Conservation (phyloP, 495 filamentous ascomycete genomes). For the Podospora pseudocomata region DNA sequence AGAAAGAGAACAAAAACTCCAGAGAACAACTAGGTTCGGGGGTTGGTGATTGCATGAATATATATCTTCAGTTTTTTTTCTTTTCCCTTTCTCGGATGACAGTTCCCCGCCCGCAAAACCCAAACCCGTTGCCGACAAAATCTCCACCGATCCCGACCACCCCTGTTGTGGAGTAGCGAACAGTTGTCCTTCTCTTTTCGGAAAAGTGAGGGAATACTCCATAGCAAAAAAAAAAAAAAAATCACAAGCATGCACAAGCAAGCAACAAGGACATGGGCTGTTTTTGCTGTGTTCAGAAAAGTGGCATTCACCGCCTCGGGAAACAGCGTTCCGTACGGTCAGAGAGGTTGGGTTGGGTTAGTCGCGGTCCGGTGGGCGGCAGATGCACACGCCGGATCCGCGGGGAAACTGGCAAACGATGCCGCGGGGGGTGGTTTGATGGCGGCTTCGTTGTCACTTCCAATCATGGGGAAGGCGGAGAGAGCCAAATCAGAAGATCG, state of each 20-base stretch:
- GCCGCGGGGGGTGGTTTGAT: not conserved
- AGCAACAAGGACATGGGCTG: not conserved
- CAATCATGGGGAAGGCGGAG: not conserved
- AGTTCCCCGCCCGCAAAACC: no score
- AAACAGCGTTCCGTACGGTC: not conserved
- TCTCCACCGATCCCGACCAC: not conserved
- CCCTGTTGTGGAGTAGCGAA: not conserved
- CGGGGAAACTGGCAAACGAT: not conserved
- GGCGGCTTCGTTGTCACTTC: not conserved
- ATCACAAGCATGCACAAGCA: not conserved
- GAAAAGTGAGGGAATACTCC: not conserved
- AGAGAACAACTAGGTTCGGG: not conserved
- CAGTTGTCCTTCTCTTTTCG: not conserved
- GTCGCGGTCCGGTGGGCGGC: not conserved
- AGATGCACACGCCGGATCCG: not conserved
- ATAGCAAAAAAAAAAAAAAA: not conserved
- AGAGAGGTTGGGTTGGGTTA: not conserved
- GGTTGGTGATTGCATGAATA: not conserved
- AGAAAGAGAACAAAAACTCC: not conserved
- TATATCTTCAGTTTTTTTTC: not conserved
- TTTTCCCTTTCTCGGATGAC: not conserved
- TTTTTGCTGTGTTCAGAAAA: not conserved
- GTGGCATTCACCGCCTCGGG: not conserved
- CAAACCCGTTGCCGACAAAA: not conserved
- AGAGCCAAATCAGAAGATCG: not conserved